Evolutionary conservation across 352 stramenopile species (phyloP), one percentile per base, ranked within the genome.

Genomic region (Phytophthora rubi): DNA sequence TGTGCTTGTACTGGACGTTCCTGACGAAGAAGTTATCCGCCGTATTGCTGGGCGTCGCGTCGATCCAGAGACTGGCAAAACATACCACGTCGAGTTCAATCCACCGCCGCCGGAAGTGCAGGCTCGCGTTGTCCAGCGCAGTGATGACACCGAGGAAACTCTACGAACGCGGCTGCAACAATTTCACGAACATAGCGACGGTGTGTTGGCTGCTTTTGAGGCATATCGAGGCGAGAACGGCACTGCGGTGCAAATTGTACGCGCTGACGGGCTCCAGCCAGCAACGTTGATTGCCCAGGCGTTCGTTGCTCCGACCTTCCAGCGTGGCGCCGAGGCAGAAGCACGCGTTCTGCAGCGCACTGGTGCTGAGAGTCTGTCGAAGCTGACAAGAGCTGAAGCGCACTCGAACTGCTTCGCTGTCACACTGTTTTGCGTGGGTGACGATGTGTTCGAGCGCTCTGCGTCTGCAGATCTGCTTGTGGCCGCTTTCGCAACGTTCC

Each of bases 31-130:
- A 64, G 87, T 99, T 1, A 87, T 98, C 62, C 88, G 96, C 54
- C 91, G 97, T 39, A 99, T 99, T 71, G 98, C 95, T n/a, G 97
- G 97, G 59, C 90, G 97, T 13, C 97, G 97, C 55, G 97, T 99
- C 33, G 96, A 99, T 75, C 94, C 95, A 35, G 83, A 81, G 7
- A 98, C 84, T 15, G 95, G 96, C 57, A 94, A 97, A 61, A 98
- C 91, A n/a, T 99, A 99, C 76, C 97, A 99, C 71, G 83, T 99
- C 1, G 96, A 97, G 68, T 99, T 98, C 79, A 98, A 98, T 59
- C 95, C 96, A n/a, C 97, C 97, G 18, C 80, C 85, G 4, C 70
- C 65, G 8, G 89, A 89, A 33, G 77, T 86, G 30, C 80, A 98
- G 18, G 33, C 35, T 7, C 63, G 72, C 84, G 82, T 94, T 4